Evolutionary conservation across 345 rosid species (phyloP), one percentile per base, ranked within the genome.

Genomic region (Eucalyptus pauciflora): DNA sequence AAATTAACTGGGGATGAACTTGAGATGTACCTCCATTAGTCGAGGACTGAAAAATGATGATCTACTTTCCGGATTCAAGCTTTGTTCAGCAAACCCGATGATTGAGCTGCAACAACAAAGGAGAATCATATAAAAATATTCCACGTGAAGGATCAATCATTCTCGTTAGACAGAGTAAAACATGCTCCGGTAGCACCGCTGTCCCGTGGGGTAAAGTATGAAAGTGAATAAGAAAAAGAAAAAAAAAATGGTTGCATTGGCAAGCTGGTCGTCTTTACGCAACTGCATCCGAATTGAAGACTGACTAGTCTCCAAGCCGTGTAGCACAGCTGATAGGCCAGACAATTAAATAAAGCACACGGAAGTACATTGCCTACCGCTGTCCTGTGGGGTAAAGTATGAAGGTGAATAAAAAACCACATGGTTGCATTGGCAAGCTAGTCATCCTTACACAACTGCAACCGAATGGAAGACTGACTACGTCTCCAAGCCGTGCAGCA

Each of bases 1-100:
- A 85, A 4, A 86, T 76, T 11, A 60, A 89, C 79, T 51, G 54
- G 64, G 89, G 80, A 88, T 43, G 87, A 81, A 88, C 88, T 46
- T 54, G 62, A 50, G 76, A 50, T 20, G 11, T 93, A 98, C 98
- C 98, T 97, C 99, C 99, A 96, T 95, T 87, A 98, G 96, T 86
- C 98, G 98, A 92, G 99, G 99, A 92, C 99, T 98, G 92, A 98
- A 98, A 93, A 95, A 90, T 12, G 93, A 92, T 22, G 94, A 90
- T 93, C 98, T 94, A 91, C 90, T 90, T 91, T 94, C 94, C 83
- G 95, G 97, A 93, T 95, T 94, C 89, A 96, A 90, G 93, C 98
- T 93, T 91, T 94, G 98, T 90, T 94, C 98, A 45, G 98, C 94
- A 90, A 98, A 98, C 86, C 93, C 94, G 86, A 98, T 92, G 89